Percentiles rank a stretch among this genome's conserved stretches.
phyloP scores from a whole-genome alignment of 768 basidiomycete genomes.

The Suillus ampliporus region DNA sequence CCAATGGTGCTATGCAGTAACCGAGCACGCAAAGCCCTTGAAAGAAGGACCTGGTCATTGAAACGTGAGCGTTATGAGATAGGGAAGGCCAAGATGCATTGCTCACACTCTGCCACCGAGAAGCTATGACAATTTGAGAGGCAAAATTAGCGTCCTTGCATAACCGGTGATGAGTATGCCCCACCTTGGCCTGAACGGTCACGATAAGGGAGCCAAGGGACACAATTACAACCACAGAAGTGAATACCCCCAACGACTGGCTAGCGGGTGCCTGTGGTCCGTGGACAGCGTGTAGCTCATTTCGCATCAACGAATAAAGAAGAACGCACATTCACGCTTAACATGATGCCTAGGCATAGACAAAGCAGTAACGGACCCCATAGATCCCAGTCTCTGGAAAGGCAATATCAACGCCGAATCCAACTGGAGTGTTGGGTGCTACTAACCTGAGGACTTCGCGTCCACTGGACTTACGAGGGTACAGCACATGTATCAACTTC shows the following conservation, averaged over 20 bases:
- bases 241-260: slow-evolving; percentile 90
- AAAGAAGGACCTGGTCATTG: slow-evolving; percentile 78
- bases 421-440: neutral
- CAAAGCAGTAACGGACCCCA: slow-evolving; percentile 94
- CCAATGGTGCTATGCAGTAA: slow-evolving; percentile 92
- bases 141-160: slow-evolving; percentile 8
- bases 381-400: slow-evolving; percentile 90
- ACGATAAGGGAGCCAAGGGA: slow-evolving; percentile 90
- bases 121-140: slow-evolving; percentile 49
- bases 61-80: neutral
- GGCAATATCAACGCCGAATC: slow-evolving; percentile 11
- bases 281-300: slow-evolving; percentile 4
- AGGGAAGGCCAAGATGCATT: slow-evolving; percentile 6
- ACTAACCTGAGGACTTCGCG: slow-evolving; percentile 82
- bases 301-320: neutral
- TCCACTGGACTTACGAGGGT: slow-evolving; percentile 74
- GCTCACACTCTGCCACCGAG: slow-evolving; percentile 83
- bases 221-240: slow-evolving; percentile 91
- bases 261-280: slow-evolving; percentile 71
- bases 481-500: slow-evolving; percentile 93
- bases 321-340: slow-evolving; percentile 76
- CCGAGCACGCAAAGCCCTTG: slow-evolving; percentile 94
- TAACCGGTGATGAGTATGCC: slow-evolving; percentile 7
- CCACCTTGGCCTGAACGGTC: slow-evolving; percentile 94
- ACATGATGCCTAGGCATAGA: slow-evolving; percentile 78